Evolutionary conservation across 345 rosid genomes (phyloP).

Genomic region (Gossypioides kirkii): DNA sequence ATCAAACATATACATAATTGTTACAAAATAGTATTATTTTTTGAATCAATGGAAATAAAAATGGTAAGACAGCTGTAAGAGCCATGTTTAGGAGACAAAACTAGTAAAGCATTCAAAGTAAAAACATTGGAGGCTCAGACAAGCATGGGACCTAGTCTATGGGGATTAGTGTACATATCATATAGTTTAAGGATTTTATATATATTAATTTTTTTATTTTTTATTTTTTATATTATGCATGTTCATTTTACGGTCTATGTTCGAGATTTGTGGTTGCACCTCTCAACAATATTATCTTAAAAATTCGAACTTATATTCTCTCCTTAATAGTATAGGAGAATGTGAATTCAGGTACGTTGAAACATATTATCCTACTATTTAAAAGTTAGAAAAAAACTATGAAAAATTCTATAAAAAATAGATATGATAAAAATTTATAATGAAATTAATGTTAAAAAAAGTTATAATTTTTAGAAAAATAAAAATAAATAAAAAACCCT

Average conservation of each 20-base stretch:
- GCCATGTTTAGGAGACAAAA: constrained; percentile 31
- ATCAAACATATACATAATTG: no score
- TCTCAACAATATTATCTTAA: accelerated
- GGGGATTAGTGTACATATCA: constrained; percentile 24
- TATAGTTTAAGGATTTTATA: neutral
- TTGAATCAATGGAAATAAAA: neutral
- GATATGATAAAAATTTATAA: no score
- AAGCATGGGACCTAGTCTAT: constrained; percentile 6
- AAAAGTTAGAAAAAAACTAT: accelerated
- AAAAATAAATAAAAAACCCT: no score
- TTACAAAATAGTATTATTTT: no score
- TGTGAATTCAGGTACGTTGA: accelerated
- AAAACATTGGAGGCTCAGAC: constrained; percentile 6
- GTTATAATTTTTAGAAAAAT: no score
- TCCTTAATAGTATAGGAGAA: accelerated
- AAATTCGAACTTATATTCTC: accelerated
- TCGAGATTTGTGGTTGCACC: accelerated
- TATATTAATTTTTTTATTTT: no score
- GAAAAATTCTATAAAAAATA: no score
- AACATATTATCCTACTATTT: accelerated
- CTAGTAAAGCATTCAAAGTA: constrained; percentile 28
- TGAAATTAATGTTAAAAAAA: no score
- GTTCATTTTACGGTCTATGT: accelerated
- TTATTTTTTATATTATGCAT: no score
- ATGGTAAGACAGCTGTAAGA: constrained; percentile 42